A percentile compares a stretch with the other conserved stretches of the same genome.
Evolutionary conservation across 352 stramenopile species (phyloP).

Genomic region (Phytophthora sojae): DNA sequence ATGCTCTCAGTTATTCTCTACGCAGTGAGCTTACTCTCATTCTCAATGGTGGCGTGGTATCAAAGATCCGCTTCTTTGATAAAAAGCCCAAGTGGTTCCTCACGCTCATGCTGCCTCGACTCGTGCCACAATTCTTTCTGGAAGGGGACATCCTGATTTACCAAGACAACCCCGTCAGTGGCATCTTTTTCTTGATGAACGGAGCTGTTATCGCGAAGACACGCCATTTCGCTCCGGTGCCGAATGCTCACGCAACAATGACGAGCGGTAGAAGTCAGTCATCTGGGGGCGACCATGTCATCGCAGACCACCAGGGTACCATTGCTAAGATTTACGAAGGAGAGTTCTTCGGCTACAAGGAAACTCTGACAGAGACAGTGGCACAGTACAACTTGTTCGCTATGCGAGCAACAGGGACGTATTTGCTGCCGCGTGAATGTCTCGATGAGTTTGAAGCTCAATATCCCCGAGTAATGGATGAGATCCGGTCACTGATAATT

Average conservation of each 20-base stretch:
- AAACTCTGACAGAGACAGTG: conserved; percentile 61
- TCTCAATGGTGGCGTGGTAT: conserved; percentile 63
- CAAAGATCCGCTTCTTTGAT: conserved; percentile 81
- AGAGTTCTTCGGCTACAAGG: conserved; percentile 85
- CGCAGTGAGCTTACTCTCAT: conserved; percentile 73
- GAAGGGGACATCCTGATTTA: conserved; percentile 78
- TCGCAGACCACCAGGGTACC: conserved; percentile 40
- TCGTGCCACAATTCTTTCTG: conserved; percentile 77
- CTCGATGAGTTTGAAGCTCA: conserved; percentile 58
- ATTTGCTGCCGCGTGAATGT: conserved; percentile 68
- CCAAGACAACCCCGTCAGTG: conserved; percentile 70
- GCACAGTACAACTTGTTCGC: conserved; percentile 80
- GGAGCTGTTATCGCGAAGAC: conserved; percentile 63
- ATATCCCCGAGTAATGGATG: conserved; percentile 70
- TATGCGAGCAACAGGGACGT: conserved; percentile 62
- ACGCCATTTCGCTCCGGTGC: conserved; percentile 14
- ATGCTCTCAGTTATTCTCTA: conserved; percentile 71
- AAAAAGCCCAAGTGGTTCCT: conserved; percentile 90
- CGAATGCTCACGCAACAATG: conserved; percentile 18
- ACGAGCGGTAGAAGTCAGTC: conserved; percentile 20
- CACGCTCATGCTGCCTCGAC: conserved; percentile 65
- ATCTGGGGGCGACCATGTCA: conserved; percentile 23
- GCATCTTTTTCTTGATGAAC: conserved; percentile 82
- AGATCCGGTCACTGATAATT: conserved; percentile 75
- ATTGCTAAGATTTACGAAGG: conserved; percentile 78